These are phyloP conservation scores for Oxalis stricta DNA, from an alignment of 441 rosid species.

Conservation along the genomic window DNA sequence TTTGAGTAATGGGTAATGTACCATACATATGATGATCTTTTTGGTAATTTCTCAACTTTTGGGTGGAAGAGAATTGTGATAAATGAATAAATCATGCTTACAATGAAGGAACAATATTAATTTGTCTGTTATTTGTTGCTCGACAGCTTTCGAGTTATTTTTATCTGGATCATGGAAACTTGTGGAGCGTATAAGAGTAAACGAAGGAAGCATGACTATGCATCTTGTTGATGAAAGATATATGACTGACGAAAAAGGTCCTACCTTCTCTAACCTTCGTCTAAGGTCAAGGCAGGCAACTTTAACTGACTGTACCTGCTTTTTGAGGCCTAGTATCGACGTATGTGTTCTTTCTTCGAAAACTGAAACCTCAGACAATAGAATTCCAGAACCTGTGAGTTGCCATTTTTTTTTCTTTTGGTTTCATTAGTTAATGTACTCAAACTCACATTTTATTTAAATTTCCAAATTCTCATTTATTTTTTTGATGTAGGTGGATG, in stretches of 20 bases:
- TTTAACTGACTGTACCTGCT: slow-evolving; percentile 53
- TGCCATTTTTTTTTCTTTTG: background rate
- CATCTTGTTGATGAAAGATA: slow-evolving; percentile 23
- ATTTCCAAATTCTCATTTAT: slow-evolving; percentile 4
- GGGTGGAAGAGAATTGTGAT: background rate
- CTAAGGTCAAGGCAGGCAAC: slow-evolving; percentile 62
- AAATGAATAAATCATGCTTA: background rate
- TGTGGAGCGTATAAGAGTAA: slow-evolving; percentile 40
- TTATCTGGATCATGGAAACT: slow-evolving; percentile 47
- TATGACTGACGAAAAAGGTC: slow-evolving; percentile 26
- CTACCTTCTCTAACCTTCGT: slow-evolving; percentile 47
- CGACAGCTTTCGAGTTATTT: slow-evolving; percentile 68
- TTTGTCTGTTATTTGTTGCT: background rate
- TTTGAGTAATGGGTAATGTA: too few relatives aligned
- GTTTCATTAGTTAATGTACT: background rate
- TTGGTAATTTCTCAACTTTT: too few relatives aligned
- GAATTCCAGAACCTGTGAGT: slow-evolving; percentile 25
- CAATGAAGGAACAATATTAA: too few relatives aligned
- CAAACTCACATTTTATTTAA: slow-evolving; percentile 3
- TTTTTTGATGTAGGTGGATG: slow-evolving; percentile 43
- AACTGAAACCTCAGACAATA: slow-evolving; percentile 15
- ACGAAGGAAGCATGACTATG: slow-evolving; percentile 35
- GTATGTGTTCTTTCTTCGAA: slow-evolving; percentile 38
- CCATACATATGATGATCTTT: too few relatives aligned
- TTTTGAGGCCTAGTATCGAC: slow-evolving; percentile 67